Conservation (phyloP, 73 alveolate genomes). For the Effrenium voratum region DNA sequence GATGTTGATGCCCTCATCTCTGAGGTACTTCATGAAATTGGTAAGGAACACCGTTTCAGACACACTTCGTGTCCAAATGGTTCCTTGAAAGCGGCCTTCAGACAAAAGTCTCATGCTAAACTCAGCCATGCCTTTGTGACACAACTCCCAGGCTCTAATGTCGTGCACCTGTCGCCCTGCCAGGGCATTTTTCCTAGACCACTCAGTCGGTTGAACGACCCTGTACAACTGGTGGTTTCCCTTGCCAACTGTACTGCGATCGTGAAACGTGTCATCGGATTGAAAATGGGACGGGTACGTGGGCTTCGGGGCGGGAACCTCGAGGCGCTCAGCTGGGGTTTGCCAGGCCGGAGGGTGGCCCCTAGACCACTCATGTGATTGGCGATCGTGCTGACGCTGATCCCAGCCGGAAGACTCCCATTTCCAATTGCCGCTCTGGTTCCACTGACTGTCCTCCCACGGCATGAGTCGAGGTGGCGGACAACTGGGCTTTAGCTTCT, state of each 20-base stretch:
- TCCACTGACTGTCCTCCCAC: no score
- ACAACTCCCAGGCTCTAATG: not conserved
- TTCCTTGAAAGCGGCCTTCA: not conserved
- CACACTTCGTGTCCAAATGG: not conserved
- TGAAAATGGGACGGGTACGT: not conserved
- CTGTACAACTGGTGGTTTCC: not conserved
- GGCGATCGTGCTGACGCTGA: no score
- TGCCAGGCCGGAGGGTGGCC: no score
- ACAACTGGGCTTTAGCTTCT: no score
- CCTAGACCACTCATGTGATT: no score
- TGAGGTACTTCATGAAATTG: not conserved
- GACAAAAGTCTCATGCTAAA: not conserved
- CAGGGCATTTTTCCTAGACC: not conserved
- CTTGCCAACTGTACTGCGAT: not conserved
- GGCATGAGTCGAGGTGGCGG: no score
- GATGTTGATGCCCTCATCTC: not conserved
- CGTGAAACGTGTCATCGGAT: not conserved
- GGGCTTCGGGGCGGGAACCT: slow-evolving; percentile 6
- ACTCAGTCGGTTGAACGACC: not conserved
- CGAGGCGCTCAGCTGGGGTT: no score
- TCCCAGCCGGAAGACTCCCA: no score
- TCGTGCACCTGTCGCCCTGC: not conserved
- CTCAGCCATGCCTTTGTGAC: not conserved
- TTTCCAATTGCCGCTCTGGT: no score
- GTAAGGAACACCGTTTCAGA: not conserved